Evolutionary conservation across 345 rosid genomes (phyloP).

Genomic region (Erodium maritimum): DNA sequence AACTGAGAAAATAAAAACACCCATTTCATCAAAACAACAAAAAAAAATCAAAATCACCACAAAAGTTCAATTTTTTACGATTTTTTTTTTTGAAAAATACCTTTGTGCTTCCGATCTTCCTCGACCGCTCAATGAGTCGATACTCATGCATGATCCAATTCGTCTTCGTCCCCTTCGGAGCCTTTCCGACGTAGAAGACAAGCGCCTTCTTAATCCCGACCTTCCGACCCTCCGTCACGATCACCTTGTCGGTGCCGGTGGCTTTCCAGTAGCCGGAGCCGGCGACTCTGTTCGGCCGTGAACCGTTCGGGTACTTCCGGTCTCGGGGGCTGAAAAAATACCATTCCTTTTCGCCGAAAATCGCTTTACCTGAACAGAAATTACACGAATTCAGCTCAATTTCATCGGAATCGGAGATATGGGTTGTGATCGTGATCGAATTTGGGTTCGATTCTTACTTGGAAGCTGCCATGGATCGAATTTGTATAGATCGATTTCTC

Average conservation of each 20-base stretch:
- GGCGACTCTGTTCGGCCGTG: constrained; percentile 93
- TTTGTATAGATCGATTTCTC: not conserved
- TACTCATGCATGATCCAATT: constrained; percentile 99
- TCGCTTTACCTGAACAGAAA: constrained; percentile 45
- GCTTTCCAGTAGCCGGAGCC: constrained; percentile 99
- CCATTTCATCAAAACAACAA: not conserved
- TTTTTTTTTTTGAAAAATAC: too few relatives aligned
- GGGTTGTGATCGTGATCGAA: too few relatives aligned
- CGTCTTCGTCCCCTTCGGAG: constrained; percentile 92
- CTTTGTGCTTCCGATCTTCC: too few relatives aligned
- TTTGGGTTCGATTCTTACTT: not conserved
- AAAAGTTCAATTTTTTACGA: too few relatives aligned
- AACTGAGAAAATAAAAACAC: too few relatives aligned
- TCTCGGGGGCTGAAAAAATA: constrained; percentile 93
- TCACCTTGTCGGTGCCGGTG: constrained; percentile 92
- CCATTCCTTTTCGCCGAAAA: constrained; percentile 96
- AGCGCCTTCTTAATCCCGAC: constrained; percentile 94
- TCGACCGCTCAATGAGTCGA: constrained; percentile 58
- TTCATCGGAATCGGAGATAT: too few relatives aligned
- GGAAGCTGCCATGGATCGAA: constrained; percentile 1
- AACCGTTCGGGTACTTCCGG: constrained; percentile 92
- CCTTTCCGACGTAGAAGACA: constrained; percentile 88
- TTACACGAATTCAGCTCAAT: too few relatives aligned
- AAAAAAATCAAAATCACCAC: not conserved
- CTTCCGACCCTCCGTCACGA: constrained; percentile 50